Evolutionary conservation across 768 basidiomycete genomes (phyloP).

Genomic region (Cytidiella melzeri): DNA sequence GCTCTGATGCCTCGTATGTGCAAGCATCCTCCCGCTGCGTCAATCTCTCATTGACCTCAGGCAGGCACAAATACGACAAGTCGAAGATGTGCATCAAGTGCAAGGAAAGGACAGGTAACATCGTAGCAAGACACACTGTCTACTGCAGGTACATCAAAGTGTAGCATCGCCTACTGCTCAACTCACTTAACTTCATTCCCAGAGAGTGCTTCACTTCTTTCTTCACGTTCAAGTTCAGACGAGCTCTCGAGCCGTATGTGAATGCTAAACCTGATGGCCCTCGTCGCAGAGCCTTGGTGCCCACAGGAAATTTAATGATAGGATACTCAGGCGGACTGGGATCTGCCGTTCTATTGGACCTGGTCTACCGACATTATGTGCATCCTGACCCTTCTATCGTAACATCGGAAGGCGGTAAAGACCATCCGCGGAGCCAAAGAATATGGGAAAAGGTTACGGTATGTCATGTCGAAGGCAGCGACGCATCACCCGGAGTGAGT

Average conservation of each 20-base stretch:
- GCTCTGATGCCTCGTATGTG: conserved; percentile 62
- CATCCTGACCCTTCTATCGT: conserved; percentile 20
- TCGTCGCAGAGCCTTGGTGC: conserved; percentile 54
- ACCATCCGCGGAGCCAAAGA: conserved; percentile 56
- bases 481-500: conserved; percentile 55
- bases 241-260: conserved; percentile 56
- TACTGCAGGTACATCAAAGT: conserved; percentile 69
- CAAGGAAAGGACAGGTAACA: conserved; percentile 55
- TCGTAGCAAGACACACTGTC: conserved; percentile 73
- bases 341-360: conserved; percentile 65
- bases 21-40: background rate
- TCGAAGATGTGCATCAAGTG: conserved; percentile 69
- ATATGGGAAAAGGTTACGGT: conserved; percentile 60
- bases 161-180: background rate
- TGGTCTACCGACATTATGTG: conserved; percentile 49
- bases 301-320: conserved; percentile 60
- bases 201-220: conserved; percentile 67
- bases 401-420: conserved; percentile 45
- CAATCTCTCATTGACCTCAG: conserved; percentile 29
- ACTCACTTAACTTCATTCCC: conserved; percentile 1
- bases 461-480: conserved; percentile 67
- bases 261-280: conserved; percentile 51
- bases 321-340: conserved; percentile 78
- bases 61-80: conserved; percentile 61
- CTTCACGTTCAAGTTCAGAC: conserved; percentile 56